A percentile compares a stretch with the other conserved stretches of the same genome.
Conservation (phyloP, 1,284 basidiomycete species). For the Bondarzewia mesenterica region DNA sequence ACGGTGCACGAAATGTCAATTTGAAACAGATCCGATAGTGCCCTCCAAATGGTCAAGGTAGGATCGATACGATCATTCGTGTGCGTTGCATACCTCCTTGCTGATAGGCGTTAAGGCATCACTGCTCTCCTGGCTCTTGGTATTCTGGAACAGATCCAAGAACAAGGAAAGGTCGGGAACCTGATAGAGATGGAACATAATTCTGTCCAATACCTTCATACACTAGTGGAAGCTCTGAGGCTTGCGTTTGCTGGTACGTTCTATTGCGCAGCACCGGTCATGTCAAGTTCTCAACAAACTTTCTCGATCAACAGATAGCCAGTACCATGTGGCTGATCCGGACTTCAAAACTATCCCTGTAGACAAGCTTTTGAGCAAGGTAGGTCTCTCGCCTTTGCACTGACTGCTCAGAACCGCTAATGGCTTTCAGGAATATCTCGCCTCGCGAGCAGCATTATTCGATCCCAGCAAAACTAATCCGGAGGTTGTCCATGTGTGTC, state of each 20-base stretch:
- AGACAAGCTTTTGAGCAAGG: slow-evolving; percentile 74
- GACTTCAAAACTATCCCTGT: slow-evolving; percentile 69
- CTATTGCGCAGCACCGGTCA: neutral
- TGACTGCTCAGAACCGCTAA: neutral
- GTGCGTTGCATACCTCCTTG: neutral
- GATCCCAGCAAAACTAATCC: slow-evolving; percentile 60
- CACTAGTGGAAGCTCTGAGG: slow-evolving; percentile 78
- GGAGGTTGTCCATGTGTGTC: slow-evolving; percentile 59
- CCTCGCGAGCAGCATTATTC: slow-evolving; percentile 74
- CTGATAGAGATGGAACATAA: slow-evolving; percentile 82
- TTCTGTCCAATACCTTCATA: slow-evolving; percentile 81
- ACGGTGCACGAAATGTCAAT: neutral
- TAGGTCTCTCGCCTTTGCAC: slow-evolving; percentile 17
- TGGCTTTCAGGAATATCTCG: slow-evolving; percentile 66
- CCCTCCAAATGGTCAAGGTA: slow-evolving; percentile 88
- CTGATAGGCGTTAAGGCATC: slow-evolving; percentile 39
- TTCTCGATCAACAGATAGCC: slow-evolving; percentile 48
- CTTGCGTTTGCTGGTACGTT: slow-evolving; percentile 66
- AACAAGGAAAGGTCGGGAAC: slow-evolving; percentile 60
- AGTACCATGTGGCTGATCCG: slow-evolving; percentile 87
- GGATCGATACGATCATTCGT: neutral
- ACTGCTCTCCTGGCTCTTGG: slow-evolving; percentile 89
- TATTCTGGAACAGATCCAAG: slow-evolving; percentile 82
- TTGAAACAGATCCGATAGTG: slow-evolving; percentile 42
- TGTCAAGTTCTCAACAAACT: slow-evolving; percentile 1